Evolutionary conservation across 768 basidiomycete genomes (phyloP).

Genomic region (Lactarius deliciosus): DNA sequence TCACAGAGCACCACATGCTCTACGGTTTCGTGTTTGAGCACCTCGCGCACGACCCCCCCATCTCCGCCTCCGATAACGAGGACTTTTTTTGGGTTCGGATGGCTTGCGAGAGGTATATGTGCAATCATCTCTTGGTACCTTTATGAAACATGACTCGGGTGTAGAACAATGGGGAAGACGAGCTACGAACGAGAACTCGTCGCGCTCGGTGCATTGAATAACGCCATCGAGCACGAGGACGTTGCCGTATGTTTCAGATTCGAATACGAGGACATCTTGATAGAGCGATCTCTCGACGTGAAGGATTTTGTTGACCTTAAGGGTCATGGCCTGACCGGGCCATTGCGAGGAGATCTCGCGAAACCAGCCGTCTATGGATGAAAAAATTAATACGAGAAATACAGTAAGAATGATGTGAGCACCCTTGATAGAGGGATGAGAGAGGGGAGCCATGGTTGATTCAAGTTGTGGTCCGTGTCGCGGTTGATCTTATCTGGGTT

Average conservation of each 20-base stretch:
- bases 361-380: conserved; percentile 83
- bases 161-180: conserved; percentile 1
- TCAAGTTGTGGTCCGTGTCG: neutral
- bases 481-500: conserved; percentile 11
- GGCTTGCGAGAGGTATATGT: conserved; percentile 92
- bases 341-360: conserved; percentile 93
- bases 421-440: conserved; percentile 40
- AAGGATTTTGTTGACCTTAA: conserved; percentile 93
- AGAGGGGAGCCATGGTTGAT: conserved; percentile 38
- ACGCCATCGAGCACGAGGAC: conserved; percentile 94
- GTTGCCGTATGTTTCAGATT: conserved; percentile 96
- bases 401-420: conserved; percentile 28
- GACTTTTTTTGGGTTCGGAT: conserved; percentile 94
- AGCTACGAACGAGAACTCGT: conserved; percentile 89
- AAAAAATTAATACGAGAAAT: neutral
- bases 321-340: conserved; percentile 96
- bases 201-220: conserved; percentile 96
- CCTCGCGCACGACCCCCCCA: conserved; percentile 96
- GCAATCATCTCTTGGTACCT: conserved; percentile 99
- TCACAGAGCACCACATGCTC: conserved; percentile 94
- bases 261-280: conserved; percentile 97
- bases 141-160: conserved; percentile 14
- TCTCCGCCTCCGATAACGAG: conserved; percentile 98
- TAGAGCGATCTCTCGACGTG: conserved; percentile 91
- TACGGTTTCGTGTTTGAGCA: conserved; percentile 89